These are phyloP conservation scores for Angomonas ambiguus DNA, from an alignment of 208 protist species.

Conservation along the genomic window DNA sequence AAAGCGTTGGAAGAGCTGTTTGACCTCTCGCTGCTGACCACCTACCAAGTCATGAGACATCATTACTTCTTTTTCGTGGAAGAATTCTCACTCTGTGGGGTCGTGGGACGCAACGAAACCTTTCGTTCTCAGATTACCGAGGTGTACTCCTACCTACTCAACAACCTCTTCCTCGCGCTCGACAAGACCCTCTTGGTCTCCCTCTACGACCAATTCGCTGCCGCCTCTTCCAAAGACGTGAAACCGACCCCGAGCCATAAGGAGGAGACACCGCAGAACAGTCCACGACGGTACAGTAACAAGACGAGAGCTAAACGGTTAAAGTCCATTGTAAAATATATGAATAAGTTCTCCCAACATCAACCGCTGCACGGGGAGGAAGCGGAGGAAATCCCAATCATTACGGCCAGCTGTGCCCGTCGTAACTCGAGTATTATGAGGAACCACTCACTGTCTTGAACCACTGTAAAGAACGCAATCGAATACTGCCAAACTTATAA, in stretches of 20 bases:
- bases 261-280: background rate
- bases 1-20: background rate
- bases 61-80: background rate
- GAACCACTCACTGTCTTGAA: background rate
- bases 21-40: background rate
- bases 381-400: background rate
- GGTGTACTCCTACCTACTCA: background rate
- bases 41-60: background rate
- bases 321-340: background rate
- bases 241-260: background rate
- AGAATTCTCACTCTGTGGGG: background rate
- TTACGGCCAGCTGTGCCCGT: background rate
- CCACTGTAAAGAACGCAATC: background rate
- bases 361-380: background rate
- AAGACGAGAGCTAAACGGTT: background rate
- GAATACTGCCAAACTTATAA: no score
- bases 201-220: background rate
- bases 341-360: background rate
- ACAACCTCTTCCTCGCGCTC: slow-evolving; percentile 7
- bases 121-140: background rate
- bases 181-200: background rate
- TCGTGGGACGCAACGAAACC: background rate
- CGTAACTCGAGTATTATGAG: background rate
- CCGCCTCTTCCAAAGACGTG: background rate
- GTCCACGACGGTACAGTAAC: background rate